Percentiles rank a stretch among this genome's conserved stretches.
phyloP scores from a whole-genome alignment of 768 basidiomycete genomes.

The Tylopilus subfusipes region DNA sequence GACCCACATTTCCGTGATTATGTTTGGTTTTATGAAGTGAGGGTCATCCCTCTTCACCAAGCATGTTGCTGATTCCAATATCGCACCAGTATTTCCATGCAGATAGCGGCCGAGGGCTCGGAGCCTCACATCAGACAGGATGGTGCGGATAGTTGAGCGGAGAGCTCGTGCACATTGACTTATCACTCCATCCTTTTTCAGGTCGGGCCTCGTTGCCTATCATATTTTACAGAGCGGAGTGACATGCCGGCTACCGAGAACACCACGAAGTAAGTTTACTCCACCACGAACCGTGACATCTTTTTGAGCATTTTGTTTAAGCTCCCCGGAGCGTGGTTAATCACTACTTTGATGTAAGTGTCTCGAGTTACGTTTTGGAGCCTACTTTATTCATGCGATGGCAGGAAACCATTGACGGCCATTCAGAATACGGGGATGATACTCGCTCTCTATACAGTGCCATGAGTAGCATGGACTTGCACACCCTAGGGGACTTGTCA shows the following conservation, averaged over 20 bases:
- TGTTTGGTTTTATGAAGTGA: slow-evolving; percentile 91
- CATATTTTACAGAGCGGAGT: slow-evolving; percentile 89
- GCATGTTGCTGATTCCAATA: not conserved
- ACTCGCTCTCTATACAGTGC: slow-evolving; percentile 57
- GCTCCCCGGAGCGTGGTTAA: slow-evolving; percentile 83
- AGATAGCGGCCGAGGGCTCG: slow-evolving; percentile 87
- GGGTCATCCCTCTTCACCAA: slow-evolving; percentile 6
- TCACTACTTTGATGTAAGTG: slow-evolving; percentile 91
- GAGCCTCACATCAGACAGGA: slow-evolving; percentile 97
- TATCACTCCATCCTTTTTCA: slow-evolving; percentile 21
- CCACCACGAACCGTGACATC: not conserved
- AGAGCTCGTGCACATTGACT: not conserved
- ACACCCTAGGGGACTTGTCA: slow-evolving; percentile 64
- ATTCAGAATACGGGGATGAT: slow-evolving; percentile 76
- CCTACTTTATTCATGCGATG: not conserved
- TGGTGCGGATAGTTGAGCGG: slow-evolving; percentile 51
- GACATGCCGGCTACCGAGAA: slow-evolving; percentile 86
- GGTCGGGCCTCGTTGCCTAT: slow-evolving; percentile 88
- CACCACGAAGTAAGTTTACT: slow-evolving; percentile 75
- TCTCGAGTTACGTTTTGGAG: not conserved
- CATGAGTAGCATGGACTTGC: slow-evolving; percentile 51
- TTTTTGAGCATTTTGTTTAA: slow-evolving; percentile 29
- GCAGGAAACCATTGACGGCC: slow-evolving; percentile 71
- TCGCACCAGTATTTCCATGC: slow-evolving; percentile 83
- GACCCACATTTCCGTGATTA: slow-evolving; percentile 98